phyloP scores from a whole-genome alignment of 108 stramenopile genomes.

The Mediolabrus comicus region DNA sequence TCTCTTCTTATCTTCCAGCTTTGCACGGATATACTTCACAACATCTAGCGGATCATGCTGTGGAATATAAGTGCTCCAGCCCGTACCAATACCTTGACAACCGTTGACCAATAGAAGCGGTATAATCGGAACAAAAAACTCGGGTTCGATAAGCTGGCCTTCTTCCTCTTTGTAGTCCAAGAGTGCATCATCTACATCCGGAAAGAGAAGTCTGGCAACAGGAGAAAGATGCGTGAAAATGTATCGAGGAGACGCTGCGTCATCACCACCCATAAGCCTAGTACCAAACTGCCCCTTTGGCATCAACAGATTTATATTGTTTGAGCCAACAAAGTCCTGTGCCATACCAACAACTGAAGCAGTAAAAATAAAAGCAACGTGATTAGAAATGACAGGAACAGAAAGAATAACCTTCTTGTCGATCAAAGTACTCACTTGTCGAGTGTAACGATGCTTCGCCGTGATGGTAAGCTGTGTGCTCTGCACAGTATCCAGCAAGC shows the following conservation, averaged over 20 bases:
- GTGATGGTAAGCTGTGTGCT: slow-evolving; percentile 95
- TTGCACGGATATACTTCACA: slow-evolving; percentile 69
- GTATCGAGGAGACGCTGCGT: slow-evolving; percentile 92
- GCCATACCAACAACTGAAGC: slow-evolving; percentile 87
- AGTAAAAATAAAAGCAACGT: neutral
- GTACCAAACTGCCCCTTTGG: slow-evolving; percentile 94
- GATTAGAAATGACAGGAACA: neutral
- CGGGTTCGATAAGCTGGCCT: slow-evolving; percentile 85
- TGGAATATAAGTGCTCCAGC: slow-evolving; percentile 92
- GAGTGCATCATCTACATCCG: slow-evolving; percentile 82
- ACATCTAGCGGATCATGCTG: slow-evolving; percentile 83
- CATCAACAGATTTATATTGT: slow-evolving; percentile 87
- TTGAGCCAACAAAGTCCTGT: slow-evolving; percentile 93
- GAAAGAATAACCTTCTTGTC: neutral
- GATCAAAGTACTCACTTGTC: slow-evolving; percentile 63
- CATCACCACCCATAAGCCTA: slow-evolving; percentile 82
- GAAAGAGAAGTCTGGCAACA: slow-evolving; percentile 75
- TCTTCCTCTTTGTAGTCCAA: slow-evolving; percentile 84
- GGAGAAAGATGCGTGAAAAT: slow-evolving; percentile 87
- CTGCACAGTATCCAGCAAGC: slow-evolving; percentile 88
- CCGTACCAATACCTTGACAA: slow-evolving; percentile 93
- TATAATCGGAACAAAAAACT: slow-evolving; percentile 82
- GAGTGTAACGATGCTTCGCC: slow-evolving; percentile 91
- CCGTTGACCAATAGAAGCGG: slow-evolving; percentile 90
- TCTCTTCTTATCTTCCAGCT: slow-evolving; percentile 51